A percentile compares a stretch with the other conserved stretches of the same genome.
Evolutionary conservation across 352 stramenopile genomes (phyloP).

Genomic region (Phytophthora pseudosyringae): DNA sequence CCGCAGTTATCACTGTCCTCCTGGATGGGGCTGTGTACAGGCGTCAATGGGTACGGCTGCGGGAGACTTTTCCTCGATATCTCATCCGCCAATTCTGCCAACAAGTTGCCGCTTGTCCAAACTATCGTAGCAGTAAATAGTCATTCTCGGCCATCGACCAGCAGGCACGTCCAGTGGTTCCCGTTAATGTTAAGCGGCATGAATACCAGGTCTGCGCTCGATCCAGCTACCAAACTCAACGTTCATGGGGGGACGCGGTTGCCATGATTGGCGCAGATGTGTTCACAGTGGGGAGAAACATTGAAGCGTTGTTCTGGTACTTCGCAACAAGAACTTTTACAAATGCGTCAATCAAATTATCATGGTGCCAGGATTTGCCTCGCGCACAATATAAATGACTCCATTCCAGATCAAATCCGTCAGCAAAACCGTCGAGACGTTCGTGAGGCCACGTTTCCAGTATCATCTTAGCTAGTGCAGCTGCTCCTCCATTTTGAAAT

Average conservation of each 20-base stretch:
- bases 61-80: not conserved
- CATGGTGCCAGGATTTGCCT: not conserved
- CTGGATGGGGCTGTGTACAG: not conserved
- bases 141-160: not conserved
- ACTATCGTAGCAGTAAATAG: slow-evolving; percentile 18
- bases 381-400: slow-evolving; percentile 7
- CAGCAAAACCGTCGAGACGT: not conserved
- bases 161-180: not conserved
- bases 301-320: slow-evolving; percentile 1
- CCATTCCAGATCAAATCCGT: slow-evolving; percentile 9
- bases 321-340: not conserved
- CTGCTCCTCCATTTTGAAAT: not conserved
- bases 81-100: not conserved
- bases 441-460: not conserved
- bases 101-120: slow-evolving; percentile 8
- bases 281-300: not conserved
- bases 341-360: slow-evolving; percentile 8
- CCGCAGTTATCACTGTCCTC: not conserved
- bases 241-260: not conserved
- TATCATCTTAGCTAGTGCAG: not conserved
- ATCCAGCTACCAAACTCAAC: not conserved
- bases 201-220: not conserved
- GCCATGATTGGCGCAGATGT: not conserved
- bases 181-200: slow-evolving; percentile 3
- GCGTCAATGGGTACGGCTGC: not conserved